A percentile compares a stretch with the other conserved stretches of the same genome.
phyloP scores from a whole-genome alignment of 345 rosid species.

The Lepidium sativum region DNA sequence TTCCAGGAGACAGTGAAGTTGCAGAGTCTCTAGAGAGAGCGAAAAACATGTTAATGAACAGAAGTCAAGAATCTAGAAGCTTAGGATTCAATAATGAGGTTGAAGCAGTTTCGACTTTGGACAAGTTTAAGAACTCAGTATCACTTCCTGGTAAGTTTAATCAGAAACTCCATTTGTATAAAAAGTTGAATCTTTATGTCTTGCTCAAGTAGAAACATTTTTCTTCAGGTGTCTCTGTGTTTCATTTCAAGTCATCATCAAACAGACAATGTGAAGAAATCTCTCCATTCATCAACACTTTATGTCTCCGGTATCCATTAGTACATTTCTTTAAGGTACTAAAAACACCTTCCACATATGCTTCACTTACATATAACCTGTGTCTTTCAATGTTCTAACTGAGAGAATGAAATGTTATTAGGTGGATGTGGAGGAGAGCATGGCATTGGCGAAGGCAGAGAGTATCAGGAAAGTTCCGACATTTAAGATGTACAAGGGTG shows the following conservation, averaged over 20 bases:
- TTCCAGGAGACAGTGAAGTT: slow-evolving; percentile 70
- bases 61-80: slow-evolving; percentile 38
- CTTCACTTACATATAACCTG: background rate
- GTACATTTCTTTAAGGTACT: slow-evolving; percentile 28
- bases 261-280: slow-evolving; percentile 25
- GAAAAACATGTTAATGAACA: slow-evolving; percentile 52
- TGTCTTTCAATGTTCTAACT: slow-evolving; percentile 17
- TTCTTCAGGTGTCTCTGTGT: slow-evolving; percentile 39
- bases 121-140: slow-evolving; percentile 46
- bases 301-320: slow-evolving; percentile 28
- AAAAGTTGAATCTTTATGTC: background rate
- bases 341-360: background rate
- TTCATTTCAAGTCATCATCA: slow-evolving; percentile 24
- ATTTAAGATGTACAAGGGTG: slow-evolving; percentile 69
- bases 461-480: slow-evolving; percentile 63
- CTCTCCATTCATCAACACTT: slow-evolving; percentile 26
- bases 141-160: slow-evolving; percentile 45
- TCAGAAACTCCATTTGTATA: background rate
- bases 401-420: slow-evolving; percentile 6
- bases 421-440: slow-evolving; percentile 66
- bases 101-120: slow-evolving; percentile 42
- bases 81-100: slow-evolving; percentile 52
- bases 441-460: slow-evolving; percentile 54
- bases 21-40: slow-evolving; percentile 63
- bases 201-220: slow-evolving; percentile 6